Conservation (phyloP, 352 stramenopile genomes). For the Globisporangium radiosum region DNA sequence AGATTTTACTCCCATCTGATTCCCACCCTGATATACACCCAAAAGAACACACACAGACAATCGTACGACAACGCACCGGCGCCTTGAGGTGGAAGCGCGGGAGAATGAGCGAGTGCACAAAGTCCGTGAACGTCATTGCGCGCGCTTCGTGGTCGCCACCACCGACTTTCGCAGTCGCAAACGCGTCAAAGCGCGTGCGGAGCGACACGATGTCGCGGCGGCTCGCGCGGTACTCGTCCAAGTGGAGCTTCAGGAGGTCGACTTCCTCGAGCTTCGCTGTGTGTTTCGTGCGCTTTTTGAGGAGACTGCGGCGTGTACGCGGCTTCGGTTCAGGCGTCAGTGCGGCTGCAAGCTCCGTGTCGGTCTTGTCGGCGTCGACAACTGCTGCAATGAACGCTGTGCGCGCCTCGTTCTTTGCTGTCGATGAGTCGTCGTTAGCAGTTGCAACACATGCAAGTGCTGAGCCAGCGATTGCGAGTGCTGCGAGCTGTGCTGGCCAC, state of each 20-base stretch:
- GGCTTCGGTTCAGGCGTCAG: conserved; percentile 11
- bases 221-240: conserved; percentile 55
- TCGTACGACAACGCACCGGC: conserved; percentile 16
- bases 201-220: conserved; percentile 35
- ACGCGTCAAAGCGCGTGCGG: conserved; percentile 45
- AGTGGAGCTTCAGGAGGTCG: conserved; percentile 56
- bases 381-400: conserved; percentile 10
- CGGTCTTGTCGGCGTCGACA: conserved; percentile 8
- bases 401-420: conserved; percentile 6
- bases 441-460: not conserved
- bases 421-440: not conserved
- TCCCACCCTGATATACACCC: no score
- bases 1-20: no score
- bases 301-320: conserved; percentile 29
- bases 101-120: conserved; percentile 68
- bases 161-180: conserved; percentile 39
- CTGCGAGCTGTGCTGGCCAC: conserved; percentile 1
- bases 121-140: conserved; percentile 80
- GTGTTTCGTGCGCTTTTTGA: conserved; percentile 60
- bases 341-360: conserved; percentile 6
- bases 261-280: conserved; percentile 53
- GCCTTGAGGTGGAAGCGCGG: conserved; percentile 56
- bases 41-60: not conserved
- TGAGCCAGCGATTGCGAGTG: conserved; percentile 8
- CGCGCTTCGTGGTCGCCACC: conserved; percentile 17